Evolutionary conservation across 2,329 filamentous ascomycete genomes (phyloP).

Genomic region (Akanthomyces dipterigenus): DNA sequence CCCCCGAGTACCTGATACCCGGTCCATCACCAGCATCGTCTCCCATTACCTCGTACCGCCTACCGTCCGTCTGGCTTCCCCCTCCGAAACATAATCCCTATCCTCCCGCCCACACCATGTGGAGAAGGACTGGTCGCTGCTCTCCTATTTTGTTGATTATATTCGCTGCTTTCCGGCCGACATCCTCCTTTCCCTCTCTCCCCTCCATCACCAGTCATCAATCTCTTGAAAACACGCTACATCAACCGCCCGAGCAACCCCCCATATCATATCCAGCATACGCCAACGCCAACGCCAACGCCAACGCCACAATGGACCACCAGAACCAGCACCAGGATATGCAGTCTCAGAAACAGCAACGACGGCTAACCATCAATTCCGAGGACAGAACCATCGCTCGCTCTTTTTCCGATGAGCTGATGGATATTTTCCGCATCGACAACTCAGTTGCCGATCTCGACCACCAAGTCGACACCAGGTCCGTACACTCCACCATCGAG

Average conservation of each 20-base stretch:
- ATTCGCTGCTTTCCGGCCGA: neutral
- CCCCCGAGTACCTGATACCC: neutral
- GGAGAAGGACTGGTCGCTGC: slow-evolving; percentile 8
- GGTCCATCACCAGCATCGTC: neutral
- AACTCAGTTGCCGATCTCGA: slow-evolving; percentile 68
- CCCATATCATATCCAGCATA: neutral
- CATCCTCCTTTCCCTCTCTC: neutral
- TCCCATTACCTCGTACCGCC: neutral
- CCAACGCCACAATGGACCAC: neutral
- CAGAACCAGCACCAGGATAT: neutral
- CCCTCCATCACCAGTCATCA: neutral
- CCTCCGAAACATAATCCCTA: slow-evolving; percentile 9
- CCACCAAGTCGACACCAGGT: slow-evolving; percentile 77
- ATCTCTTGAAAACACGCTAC: neutral
- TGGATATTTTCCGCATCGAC: slow-evolving; percentile 85
- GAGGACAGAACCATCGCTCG: slow-evolving; percentile 69
- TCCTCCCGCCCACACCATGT: slow-evolving; percentile 9
- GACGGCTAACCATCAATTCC: slow-evolving; percentile 7
- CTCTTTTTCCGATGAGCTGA: slow-evolving; percentile 78
- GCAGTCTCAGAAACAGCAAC: slow-evolving; percentile 6
- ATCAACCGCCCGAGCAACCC: slow-evolving; percentile 12
- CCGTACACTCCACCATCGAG: slow-evolving; percentile 27
- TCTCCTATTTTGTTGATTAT: slow-evolving; percentile 10
- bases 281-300: neutral
- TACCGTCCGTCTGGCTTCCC: neutral